Evolutionary conservation across 129 eudicot species (phyloP), one percentile per base, ranked within the genome.

Genomic region (Flaveria ramosissima): DNA sequence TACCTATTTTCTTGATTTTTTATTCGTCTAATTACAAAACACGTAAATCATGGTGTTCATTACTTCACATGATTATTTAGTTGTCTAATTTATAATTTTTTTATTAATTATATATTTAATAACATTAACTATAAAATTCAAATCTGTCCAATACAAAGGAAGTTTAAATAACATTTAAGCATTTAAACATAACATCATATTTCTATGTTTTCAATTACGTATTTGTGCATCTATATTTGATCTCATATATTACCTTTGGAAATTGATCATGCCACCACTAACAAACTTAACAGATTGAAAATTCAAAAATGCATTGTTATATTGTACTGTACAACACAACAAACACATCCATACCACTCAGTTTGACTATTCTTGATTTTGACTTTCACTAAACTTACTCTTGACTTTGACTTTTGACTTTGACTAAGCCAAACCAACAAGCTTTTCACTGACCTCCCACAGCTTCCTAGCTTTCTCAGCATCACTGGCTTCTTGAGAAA

Each of bases 371-470:
- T 75, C 68, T 61, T 61, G 68, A 61, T 3, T 27, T 61, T 61
- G 67, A 60, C 66, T 60, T 60, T 60, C 19, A 61, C 41, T 61
- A 48, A 48, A 48, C 14, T 13, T 50, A 61, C 47, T 75, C 68
- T 61, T 61, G 68, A 61, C 19, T 61, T 61, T 61, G 68, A 62
- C 68, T 62, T 61, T 61, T 61, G 68, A 62, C 68, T 62, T 62
- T 62, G 1, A 12, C 80, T 83, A 88, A 81, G 90, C 92, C 87
- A 91, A 83, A 70, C 96, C 97, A 76, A 94, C 99, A 6, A 91
- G 90, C 88, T 94, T 94, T 61, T 94, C 99, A 73, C 99, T 94
- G 36, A 91, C 78, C 77, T 94, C 99, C 99, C 99, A 94, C 72
- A 91, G 52, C 70, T 91, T 94, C 16, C 89, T 80, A 23, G 97